Evolutionary conservation across 2,329 filamentous ascomycete genomes (phyloP), one percentile per base, ranked within the genome.

Genomic region (Mycocentrospora acerina): DNA sequence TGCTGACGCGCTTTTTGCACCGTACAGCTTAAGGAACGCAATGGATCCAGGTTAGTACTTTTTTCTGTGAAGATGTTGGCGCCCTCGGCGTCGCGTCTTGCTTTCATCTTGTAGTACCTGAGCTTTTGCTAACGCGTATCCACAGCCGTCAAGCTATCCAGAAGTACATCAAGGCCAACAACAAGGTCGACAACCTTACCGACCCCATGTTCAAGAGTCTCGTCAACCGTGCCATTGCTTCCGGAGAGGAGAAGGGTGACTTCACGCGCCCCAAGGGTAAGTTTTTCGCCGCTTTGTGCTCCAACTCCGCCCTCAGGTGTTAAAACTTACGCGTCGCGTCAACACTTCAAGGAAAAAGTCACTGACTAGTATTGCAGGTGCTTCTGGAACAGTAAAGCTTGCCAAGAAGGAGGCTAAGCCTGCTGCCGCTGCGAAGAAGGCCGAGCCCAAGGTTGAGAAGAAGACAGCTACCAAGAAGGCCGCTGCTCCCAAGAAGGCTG

Each of bases 211-310:
- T 87, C 67, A 83, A 82, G 66, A 79, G 78, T 46, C 84, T 90
- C 60, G 89, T 94, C 81, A 93, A 93, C 82, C 86, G 85, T 71
- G 88, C 88, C 37, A 77, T 94, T 66, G 82, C 85, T 72, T 73
- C 76, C 44, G 90, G 90, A 69, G 89, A 90, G 58, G 88, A 94
- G 62, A 90, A 86, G 78, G 88, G 87, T 48, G 79, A 87, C 60
- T 95, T 95, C 67, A 79, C 83, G 64, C 89, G 91, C 69, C 90
- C 90, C 63, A 95, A 95, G 82, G 90, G 89, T 89, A 79, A 55
- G 81, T 76, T 15, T n/a, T 19, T 22, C 33, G 13, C 28, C 41
- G n/a, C n/a, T n/a, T n/a, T n/a, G n/a, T n/a, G n/a, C n/a, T 35
- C 35, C 37, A 34, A 26, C 28, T 27, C 16, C 29, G 19, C 16